Conservation (phyloP, 768 basidiomycete genomes). For the Russula lepida region DNA sequence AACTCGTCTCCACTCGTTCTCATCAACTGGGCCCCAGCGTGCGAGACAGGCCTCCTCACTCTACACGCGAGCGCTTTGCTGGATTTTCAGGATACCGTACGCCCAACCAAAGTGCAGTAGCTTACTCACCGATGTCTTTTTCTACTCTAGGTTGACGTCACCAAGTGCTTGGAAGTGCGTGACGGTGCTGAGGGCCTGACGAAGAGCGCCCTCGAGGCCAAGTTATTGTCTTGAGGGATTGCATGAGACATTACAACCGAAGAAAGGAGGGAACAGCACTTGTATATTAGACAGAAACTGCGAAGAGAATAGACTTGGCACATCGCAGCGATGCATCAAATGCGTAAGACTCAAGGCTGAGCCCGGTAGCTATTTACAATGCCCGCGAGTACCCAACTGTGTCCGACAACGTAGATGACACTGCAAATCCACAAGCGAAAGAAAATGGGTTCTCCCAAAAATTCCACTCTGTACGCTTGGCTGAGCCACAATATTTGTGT, state of each 20-base stretch:
- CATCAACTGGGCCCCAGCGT: slow-evolving; percentile 83
- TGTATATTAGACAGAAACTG: slow-evolving; percentile 2
- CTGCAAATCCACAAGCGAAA: slow-evolving; percentile 71
- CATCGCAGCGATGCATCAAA: background rate
- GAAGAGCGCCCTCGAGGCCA: slow-evolving; percentile 57
- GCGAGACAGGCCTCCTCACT: slow-evolving; percentile 63
- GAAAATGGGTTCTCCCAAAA: slow-evolving; percentile 70
- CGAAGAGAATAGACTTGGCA: background rate
- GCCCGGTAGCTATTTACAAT: slow-evolving; percentile 45
- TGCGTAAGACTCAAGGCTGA: background rate
- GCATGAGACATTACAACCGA: background rate
- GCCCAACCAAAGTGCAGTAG: background rate
- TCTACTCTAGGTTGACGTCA: slow-evolving; percentile 55
- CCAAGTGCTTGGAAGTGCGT: slow-evolving; percentile 71
- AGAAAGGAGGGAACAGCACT: background rate
- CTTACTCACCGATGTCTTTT: background rate
- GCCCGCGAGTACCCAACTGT: slow-evolving; percentile 69
- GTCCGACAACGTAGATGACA: slow-evolving; percentile 62
- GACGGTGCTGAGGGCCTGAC: slow-evolving; percentile 81
- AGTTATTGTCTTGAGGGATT: slow-evolving; percentile 31
- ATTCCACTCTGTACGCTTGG: slow-evolving; percentile 89
- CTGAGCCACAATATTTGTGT: slow-evolving; percentile 83
- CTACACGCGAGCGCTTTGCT: slow-evolving; percentile 77
- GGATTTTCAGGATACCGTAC: slow-evolving; percentile 69
- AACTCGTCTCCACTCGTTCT: slow-evolving; percentile 79